Conservation (phyloP, 495 filamentous ascomycete genomes). For the Penicillium bialowiezense region DNA sequence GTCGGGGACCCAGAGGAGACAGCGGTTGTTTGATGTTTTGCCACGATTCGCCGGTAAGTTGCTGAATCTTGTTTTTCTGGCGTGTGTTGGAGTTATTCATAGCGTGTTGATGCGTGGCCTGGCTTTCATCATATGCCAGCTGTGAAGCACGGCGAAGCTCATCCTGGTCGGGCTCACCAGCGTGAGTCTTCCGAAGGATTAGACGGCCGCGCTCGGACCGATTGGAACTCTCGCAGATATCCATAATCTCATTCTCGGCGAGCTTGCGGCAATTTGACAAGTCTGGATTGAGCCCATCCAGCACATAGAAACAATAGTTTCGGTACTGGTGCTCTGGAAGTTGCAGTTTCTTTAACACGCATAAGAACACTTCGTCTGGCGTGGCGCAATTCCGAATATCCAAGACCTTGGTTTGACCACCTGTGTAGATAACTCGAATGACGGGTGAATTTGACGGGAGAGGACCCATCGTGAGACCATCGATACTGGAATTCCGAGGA, state of each 20-base stretch:
- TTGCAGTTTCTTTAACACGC: constrained; percentile 77
- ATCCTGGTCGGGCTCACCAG: constrained; percentile 76
- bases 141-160: constrained; percentile 79
- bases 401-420: constrained; percentile 85
- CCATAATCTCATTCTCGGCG: constrained; percentile 79
- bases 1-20: constrained; percentile 66
- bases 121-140: constrained; percentile 80
- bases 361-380: constrained; percentile 83
- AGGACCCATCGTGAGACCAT: constrained; percentile 76
- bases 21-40: constrained; percentile 78
- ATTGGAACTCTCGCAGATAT: constrained; percentile 62
- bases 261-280: constrained; percentile 74
- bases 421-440: constrained; percentile 88
- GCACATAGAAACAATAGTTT: constrained; percentile 78
- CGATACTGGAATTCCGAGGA: constrained; percentile 66
- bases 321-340: constrained; percentile 72
- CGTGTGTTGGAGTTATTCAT: constrained; percentile 61
- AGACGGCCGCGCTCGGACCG: constrained; percentile 79
- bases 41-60: constrained; percentile 80
- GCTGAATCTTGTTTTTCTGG: constrained; percentile 74
- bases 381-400: constrained; percentile 86
- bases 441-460: constrained; percentile 76
- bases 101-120: constrained; percentile 63
- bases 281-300: constrained; percentile 80
- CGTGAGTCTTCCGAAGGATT: constrained; percentile 84